Percentiles rank a stretch among this genome's conserved stretches.
Conservation (phyloP, 331 rosid species). For the Prunus yedoensis region DNA sequence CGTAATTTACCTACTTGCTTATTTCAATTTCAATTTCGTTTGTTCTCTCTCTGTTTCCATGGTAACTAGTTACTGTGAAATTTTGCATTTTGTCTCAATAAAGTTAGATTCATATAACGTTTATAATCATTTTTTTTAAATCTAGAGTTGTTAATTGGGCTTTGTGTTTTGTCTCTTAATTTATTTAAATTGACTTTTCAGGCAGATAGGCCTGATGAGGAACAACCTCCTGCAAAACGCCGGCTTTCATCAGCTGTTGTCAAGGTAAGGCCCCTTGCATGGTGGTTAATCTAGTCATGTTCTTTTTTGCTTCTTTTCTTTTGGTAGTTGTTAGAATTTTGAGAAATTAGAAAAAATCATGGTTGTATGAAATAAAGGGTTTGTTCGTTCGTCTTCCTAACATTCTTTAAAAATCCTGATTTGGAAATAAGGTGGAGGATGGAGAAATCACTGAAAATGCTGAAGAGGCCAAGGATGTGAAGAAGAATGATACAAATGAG, state of each 20-base stretch:
- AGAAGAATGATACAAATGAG: conserved; percentile 16
- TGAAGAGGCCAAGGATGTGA: conserved; percentile 32
- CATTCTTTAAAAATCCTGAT: background rate
- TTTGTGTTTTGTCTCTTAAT: background rate
- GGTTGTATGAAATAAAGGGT: background rate
- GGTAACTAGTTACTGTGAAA: background rate
- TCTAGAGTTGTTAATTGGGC: background rate
- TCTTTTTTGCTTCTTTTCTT: background rate
- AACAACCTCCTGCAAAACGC: conserved; percentile 79
- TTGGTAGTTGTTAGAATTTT: background rate
- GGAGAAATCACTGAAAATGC: conserved; percentile 45
- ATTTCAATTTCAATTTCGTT: background rate
- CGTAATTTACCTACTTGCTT: conserved; percentile 20
- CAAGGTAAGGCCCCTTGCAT: conserved; percentile 32
- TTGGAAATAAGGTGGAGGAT: conserved; percentile 45
- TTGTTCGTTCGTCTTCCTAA: background rate
- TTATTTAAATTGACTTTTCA: conserved; percentile 12
- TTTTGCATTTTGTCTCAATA: background rate
- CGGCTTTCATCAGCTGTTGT: conserved; percentile 60
- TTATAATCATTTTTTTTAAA: background rate
- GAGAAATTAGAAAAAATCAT: background rate
- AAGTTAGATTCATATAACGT: background rate
- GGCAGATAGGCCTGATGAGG: conserved; percentile 73
- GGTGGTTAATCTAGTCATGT: background rate
- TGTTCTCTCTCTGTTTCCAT: background rate